These are phyloP conservation scores for Nakazawaea wickerhamii DNA, from an alignment of 805 yeast species.

Conservation along the genomic window DNA sequence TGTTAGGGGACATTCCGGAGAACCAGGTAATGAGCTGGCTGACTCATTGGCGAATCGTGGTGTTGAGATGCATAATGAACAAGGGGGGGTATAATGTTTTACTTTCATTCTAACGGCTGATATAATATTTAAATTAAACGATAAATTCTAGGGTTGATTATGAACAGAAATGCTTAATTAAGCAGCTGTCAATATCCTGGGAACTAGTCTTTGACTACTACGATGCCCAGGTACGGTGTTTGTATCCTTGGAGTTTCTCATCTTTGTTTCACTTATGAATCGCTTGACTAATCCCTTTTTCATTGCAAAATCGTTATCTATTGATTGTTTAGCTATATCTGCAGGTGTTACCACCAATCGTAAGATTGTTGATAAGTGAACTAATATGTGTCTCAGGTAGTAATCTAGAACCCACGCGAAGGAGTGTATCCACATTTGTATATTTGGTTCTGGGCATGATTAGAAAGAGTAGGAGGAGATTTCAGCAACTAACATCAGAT, in stretches of 20 bases:
- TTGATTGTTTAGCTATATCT: conserved; percentile 16
- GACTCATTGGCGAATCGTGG: conserved; percentile 71
- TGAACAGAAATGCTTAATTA: no score
- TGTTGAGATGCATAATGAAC: conserved; percentile 28
- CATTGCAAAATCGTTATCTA: neutral
- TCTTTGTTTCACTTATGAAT: conserved; percentile 9
- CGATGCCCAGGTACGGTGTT: neutral
- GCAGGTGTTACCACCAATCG: conserved; percentile 26
- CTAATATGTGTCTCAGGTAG: conserved; percentile 21
- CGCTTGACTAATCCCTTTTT: neutral
- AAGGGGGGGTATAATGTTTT: no score
- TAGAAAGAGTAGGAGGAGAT: no score
- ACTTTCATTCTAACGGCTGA: no score
- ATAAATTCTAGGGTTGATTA: no score
- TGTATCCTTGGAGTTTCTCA: neutral
- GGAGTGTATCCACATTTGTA: no score
- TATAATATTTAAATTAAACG: no score
- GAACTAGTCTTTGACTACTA: no score
- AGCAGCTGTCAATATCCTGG: no score
- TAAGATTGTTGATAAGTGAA: conserved; percentile 23
- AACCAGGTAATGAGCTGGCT: conserved; percentile 70
- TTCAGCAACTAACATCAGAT: no score
- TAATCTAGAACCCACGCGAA: conserved; percentile 26
- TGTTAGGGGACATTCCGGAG: conserved; percentile 71
- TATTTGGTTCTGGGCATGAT: no score